Evolutionary conservation across 2,329 filamentous ascomycete genomes (phyloP), one percentile per base, ranked within the genome.

Genomic region (Aureobasidium sp.): DNA sequence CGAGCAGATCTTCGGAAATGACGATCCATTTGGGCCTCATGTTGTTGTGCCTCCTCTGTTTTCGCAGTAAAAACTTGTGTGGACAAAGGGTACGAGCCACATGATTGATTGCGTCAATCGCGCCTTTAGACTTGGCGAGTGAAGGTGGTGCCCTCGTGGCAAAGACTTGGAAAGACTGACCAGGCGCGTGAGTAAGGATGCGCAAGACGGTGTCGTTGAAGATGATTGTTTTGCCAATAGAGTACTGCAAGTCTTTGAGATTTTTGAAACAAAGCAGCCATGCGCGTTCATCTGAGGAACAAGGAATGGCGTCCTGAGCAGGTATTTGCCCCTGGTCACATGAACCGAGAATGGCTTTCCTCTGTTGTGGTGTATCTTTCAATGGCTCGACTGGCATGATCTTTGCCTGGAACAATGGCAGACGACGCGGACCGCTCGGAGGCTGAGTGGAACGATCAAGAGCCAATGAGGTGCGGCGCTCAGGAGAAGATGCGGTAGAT

Each of bases 331-430:
- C 34, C 16, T 32, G 10, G 27, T 51, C 48, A 27, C 48, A 51
- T 24, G 48, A 35, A 16, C 14, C 4, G 14, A 51, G 17, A 7
- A 51, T 50, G 2, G 6, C 22, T 1, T 21, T 16, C 32, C 29
- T 39, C n/a, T 22, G 37, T 7, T 16, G 4, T 34, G 12, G 12
- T 14, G 7, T 16, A 2, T n/a, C n/a, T 14, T 11, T 6, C 0
- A 29, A 16, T 3, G 17, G 19, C 19, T 25, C 35, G 16, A 16
- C 17, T 17, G 25, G 48, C 4, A 6, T 19, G 12, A 51, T 51
- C 21, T 41, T 51, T 6, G 48, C 48, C 16, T 41, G 30, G 35
- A 34, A 51, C 19, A 19, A 19, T 34, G 45, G 45, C 22, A 49
- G 17, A 16, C 34, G 38, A 34, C 34, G 45, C 32, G 45, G 45